Percentiles rank a stretch among this genome's conserved stretches.
Evolutionary conservation across 306 rosid species (phyloP).

Genomic region (Castanea sativa): DNA sequence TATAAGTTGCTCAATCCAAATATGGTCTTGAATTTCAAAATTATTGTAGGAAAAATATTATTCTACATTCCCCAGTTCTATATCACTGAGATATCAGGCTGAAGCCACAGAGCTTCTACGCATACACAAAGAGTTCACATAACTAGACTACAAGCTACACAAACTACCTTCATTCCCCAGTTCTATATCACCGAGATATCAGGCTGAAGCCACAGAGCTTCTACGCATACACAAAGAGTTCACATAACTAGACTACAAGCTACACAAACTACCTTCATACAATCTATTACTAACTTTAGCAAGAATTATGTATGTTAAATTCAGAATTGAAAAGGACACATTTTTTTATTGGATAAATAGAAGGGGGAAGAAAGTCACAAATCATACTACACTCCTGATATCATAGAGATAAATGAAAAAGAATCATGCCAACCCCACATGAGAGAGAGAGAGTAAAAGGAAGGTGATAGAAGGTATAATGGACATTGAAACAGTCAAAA

Average conservation of each 20-base stretch:
- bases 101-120: neutral
- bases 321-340: neutral
- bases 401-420: neutral
- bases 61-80: neutral
- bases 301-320: neutral
- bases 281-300: neutral
- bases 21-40: neutral
- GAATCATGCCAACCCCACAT: neutral
- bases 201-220: neutral
- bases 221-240: neutral
- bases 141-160: neutral
- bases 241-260: neutral
- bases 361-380: neutral
- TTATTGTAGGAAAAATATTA: neutral
- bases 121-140: neutral
- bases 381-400: neutral
- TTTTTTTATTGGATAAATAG: neutral
- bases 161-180: neutral
- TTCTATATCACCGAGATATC: neutral
- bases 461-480: neutral
- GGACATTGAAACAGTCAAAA: neutral
- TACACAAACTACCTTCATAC: neutral
- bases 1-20: neutral
- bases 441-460: neutral
- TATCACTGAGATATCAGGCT: neutral